Evolutionary conservation across 345 rosid genomes (phyloP).

Genomic region (Pistacia integerrima): DNA sequence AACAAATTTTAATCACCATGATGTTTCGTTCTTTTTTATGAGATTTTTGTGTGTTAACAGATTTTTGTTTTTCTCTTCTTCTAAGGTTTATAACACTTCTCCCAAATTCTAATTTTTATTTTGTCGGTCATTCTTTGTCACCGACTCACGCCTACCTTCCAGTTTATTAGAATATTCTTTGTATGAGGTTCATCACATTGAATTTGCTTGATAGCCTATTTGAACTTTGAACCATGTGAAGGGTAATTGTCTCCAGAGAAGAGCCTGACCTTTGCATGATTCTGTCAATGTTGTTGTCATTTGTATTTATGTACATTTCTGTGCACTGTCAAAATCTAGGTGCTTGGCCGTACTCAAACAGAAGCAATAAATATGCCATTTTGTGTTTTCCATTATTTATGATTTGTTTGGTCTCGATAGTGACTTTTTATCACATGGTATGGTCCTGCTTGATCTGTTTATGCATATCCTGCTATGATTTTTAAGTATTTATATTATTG

Average conservation of each 20-base stretch:
- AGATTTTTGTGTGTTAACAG: not conserved
- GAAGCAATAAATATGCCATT: not conserved
- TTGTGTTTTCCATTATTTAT: not conserved
- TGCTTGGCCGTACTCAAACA: not conserved
- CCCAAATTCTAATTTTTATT: not conserved
- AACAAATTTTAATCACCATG: not conserved
- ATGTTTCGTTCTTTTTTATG: not conserved
- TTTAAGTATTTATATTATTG: not conserved
- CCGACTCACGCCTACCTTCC: too few relatives aligned
- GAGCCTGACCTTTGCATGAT: not conserved
- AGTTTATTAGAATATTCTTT: too few relatives aligned
- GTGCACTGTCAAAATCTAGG: not conserved
- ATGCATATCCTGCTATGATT: not conserved
- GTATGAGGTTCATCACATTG: not conserved
- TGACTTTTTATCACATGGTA: not conserved
- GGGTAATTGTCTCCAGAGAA: not conserved
- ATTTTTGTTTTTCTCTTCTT: not conserved
- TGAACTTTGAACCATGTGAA: slow-evolving; percentile 3
- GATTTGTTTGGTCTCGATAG: slow-evolving; percentile 5
- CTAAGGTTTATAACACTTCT: not conserved
- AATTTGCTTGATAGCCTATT: not conserved
- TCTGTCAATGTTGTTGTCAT: not conserved
- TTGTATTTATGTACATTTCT: not conserved
- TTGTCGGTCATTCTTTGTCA: too few relatives aligned
- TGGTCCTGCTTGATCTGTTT: slow-evolving; percentile 1